A percentile compares a stretch with the other conserved stretches of the same genome.
These are phyloP conservation scores for Poa pratensis DNA, from an alignment of 176 grass and related monocot species.

Conservation along the genomic window DNA sequence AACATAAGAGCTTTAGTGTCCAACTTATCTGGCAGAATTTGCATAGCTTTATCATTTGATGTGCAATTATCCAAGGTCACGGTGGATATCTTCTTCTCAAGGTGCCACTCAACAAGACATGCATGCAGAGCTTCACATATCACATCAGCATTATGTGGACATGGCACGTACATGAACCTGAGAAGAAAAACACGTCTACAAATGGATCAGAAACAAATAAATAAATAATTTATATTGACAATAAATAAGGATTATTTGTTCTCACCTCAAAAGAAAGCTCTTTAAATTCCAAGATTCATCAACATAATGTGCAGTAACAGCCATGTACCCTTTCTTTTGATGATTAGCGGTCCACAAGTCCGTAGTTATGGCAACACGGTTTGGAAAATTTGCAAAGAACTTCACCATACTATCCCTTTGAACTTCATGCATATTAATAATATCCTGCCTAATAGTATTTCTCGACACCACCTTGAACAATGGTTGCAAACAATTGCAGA, in stretches of 20 bases:
- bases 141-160: not conserved
- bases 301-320: too few species aligned
- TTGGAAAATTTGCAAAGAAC: not conserved
- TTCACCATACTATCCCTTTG: not conserved
- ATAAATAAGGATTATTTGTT: not conserved
- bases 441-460: too few species aligned
- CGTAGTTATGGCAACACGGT: not conserved
- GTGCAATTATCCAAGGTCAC: not conserved
- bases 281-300: too few species aligned
- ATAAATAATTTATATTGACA: not conserved
- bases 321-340: not conserved
- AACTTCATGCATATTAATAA: too few species aligned
- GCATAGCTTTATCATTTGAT: not conserved
- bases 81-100: not conserved
- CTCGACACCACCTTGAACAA: not conserved
- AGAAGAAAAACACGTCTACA: not conserved
- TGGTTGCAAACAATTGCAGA: too few species aligned
- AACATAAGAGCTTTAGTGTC: not conserved
- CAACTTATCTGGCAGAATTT: not conserved
- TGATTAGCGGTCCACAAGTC: not conserved
- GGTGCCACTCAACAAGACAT: not conserved
- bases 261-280: too few species aligned
- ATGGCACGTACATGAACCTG: not conserved
- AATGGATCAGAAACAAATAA: not conserved
- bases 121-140: not conserved